Percentiles rank a stretch among this genome's conserved stretches.
Conservation (phyloP, 345 rosid genomes). For the Barbarea vulgaris region DNA sequence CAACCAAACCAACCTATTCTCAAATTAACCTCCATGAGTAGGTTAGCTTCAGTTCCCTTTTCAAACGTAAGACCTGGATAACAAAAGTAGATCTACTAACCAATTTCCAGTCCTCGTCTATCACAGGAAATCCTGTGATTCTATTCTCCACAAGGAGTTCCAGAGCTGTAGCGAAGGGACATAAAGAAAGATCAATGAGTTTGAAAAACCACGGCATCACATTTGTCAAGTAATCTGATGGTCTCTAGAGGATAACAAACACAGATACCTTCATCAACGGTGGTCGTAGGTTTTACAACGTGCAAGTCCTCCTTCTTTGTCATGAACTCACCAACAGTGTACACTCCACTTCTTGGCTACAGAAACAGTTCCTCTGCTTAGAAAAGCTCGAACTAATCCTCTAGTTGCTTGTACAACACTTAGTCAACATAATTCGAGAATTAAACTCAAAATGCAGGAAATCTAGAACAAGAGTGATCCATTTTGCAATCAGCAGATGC, state of each 20-base stretch:
- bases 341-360: conserved; percentile 63
- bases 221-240: conserved; percentile 7
- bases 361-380: neutral
- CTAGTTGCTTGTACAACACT: neutral
- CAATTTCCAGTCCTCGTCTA: conserved; percentile 82
- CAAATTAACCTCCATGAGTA: neutral
- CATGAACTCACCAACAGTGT: conserved; percentile 90
- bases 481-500: neutral
- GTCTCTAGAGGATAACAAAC: neutral
- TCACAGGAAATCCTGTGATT: conserved; percentile 90
- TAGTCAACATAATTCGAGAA: neutral
- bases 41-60: neutral
- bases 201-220: neutral
- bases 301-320: conserved; percentile 72
- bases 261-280: conserved; percentile 77
- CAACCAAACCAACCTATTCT: neutral
- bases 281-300: conserved; percentile 74
- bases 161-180: conserved; percentile 52
- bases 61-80: neutral
- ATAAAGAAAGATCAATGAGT: neutral
- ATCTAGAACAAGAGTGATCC: neutral
- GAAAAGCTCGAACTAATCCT: neutral
- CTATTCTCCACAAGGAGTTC: conserved; percentile 72
- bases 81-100: conserved; percentile 44
- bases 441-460: neutral